Evolutionary conservation across 169 alveolate genomes (phyloP), one percentile per base, ranked within the genome.

Genomic region (Plasmodium knowlesi): DNA sequence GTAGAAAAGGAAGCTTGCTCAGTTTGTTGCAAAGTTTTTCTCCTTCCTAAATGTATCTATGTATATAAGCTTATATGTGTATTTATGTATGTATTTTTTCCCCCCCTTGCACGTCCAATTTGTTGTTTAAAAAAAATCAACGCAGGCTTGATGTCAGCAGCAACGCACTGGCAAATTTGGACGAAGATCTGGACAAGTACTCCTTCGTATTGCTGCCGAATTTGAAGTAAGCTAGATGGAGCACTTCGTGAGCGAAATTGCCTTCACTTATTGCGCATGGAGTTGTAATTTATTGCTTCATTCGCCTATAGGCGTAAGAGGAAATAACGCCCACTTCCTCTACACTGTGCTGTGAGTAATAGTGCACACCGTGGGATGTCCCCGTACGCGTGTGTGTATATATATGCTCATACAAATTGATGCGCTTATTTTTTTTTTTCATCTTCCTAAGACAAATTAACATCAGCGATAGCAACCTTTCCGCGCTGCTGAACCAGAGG

Each of bases 71-170:
- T 3, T 50, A 50, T 50, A 50, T 46, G 19, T 22, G 14, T 61
- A 46, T 85, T 19, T 85, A 86, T 74, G 30, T 76, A 53, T 25
- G 6, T 25, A 16, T 67, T 1, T 22, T 67, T 61, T 61, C 19
- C 34, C 37, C 37, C 0, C 37, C 8, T 19, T 67, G 14, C 37
- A 67, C 37, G 30, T 39, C 76, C 76, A 67, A 67, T 25, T 67
- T 67, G 76, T 25, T 19, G 43, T 32, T 74, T 32, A 74, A 34
- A 74, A 74, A 41, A 72, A 46, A 25, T 39, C 19, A 30, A 22
- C 71, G 43, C 72, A 88, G 94, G 37, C 85, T 88, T 53, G 94
- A 88, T 80, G 94, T 88, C 5, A 88, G 94, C 57, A 88, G 71
- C 71, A 88, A 88, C 25, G 50, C 19, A 9, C 82, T 88, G 82